Conservation (phyloP, 768 basidiomycete species). For the Lentinula lateritia region DNA sequence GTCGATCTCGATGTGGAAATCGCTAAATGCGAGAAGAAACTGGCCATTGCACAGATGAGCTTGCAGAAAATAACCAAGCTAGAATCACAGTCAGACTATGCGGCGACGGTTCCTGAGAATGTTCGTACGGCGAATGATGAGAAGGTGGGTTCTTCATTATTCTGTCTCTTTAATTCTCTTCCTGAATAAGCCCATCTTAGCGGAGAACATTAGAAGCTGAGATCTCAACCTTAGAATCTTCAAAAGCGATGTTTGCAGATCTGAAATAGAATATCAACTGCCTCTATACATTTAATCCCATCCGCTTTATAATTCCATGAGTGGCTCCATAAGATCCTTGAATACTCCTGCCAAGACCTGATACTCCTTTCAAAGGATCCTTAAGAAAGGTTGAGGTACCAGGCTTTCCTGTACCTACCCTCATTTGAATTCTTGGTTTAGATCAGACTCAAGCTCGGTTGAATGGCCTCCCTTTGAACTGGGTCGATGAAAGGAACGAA, state of each 20-base stretch:
- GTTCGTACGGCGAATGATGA: slow-evolving; percentile 74
- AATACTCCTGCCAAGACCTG: not conserved
- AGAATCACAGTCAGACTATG: slow-evolving; percentile 71
- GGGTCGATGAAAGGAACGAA: not conserved
- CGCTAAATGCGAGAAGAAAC: slow-evolving; percentile 86
- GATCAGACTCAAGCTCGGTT: not conserved
- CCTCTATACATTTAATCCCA: not conserved
- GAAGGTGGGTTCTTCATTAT: slow-evolving; percentile 50
- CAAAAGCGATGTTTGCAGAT: slow-evolving; percentile 71
- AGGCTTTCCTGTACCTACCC: not conserved
- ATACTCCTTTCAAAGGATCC: not conserved
- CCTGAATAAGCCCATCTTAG: slow-evolving; percentile 29
- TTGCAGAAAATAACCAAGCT: slow-evolving; percentile 75
- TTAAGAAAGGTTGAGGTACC: not conserved
- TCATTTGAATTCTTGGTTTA: not conserved
- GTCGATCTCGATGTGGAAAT: slow-evolving; percentile 88
- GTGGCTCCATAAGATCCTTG: not conserved
- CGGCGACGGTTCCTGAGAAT: slow-evolving; percentile 70
- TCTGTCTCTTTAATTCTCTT: not conserved
- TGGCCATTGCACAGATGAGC: slow-evolving; percentile 61
- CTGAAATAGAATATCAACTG: slow-evolving; percentile 36
- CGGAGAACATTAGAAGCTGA: slow-evolving; percentile 77
- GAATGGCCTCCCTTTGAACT: not conserved
- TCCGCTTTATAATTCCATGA: not conserved
- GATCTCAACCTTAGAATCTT: slow-evolving; percentile 62